Conservation (phyloP, 2,329 filamentous ascomycete species). For the Colletotrichum ledebouriae region DNA sequence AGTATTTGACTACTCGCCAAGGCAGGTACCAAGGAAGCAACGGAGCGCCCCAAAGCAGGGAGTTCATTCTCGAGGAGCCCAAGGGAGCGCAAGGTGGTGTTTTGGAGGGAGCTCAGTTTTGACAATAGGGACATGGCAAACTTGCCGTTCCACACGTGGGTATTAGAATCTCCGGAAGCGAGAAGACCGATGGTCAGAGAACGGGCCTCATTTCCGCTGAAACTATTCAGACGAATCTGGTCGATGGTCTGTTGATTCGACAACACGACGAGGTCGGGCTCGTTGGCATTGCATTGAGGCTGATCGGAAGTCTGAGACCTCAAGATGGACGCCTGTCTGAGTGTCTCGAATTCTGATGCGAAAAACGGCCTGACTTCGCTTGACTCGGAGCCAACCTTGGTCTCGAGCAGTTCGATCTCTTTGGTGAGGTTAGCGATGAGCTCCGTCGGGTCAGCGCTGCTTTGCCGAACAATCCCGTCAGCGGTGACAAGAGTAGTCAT, state of each 20-base stretch:
- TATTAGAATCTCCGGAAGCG: conserved; percentile 25
- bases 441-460: conserved; percentile 56
- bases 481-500: conserved; percentile 68
- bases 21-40: conserved; percentile 63
- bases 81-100: conserved; percentile 71
- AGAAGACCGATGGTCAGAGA: conserved; percentile 38
- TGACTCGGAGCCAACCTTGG: conserved; percentile 57
- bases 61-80: conserved; percentile 75
- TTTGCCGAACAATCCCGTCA: conserved; percentile 67
- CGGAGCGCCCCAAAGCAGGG: conserved; percentile 68
- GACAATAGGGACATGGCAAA: conserved; percentile 63
- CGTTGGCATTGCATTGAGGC: conserved; percentile 34
- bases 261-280: conserved; percentile 61
- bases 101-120: conserved; percentile 64
- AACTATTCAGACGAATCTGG: conserved; percentile 56
- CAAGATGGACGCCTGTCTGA: conserved; percentile 67
- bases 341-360: conserved; percentile 66
- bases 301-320: conserved; percentile 46
- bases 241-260: conserved; percentile 59
- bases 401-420: conserved; percentile 67
- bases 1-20: conserved; percentile 64
- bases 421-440: conserved; percentile 63
- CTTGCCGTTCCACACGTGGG: conserved; percentile 56
- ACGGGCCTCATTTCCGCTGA: conserved; percentile 26
- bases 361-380: conserved; percentile 63